Evolutionary conservation across 176 grass and related monocot species (phyloP).

Genomic region (Dactylis glomerata): DNA sequence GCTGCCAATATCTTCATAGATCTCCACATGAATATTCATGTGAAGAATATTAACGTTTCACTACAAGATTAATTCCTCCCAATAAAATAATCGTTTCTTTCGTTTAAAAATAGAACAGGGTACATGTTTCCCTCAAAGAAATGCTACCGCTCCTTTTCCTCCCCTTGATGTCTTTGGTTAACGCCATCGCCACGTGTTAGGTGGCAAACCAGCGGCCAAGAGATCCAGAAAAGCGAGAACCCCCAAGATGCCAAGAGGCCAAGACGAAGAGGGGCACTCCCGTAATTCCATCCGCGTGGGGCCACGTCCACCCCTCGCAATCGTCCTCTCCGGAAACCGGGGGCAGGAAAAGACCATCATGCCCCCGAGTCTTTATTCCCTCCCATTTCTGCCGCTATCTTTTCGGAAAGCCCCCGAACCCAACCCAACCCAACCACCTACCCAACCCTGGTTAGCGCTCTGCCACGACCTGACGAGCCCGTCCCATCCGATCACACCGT

Average conservation of each 20-base stretch:
- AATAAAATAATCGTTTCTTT: no score
- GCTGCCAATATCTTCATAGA: no score
- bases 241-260: neutral
- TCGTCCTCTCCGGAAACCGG: neutral
- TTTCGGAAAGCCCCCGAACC: slow-evolving; percentile 45
- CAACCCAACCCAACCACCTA: slow-evolving; percentile 29
- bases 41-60: no score
- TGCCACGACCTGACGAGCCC: slow-evolving; percentile 43
- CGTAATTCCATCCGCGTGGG: neutral
- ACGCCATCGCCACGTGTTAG: neutral
- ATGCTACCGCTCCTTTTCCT: neutral
- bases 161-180: neutral
- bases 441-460: slow-evolving; percentile 45
- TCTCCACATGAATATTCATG: no score
- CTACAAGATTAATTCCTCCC: no score
- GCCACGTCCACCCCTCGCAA: neutral
- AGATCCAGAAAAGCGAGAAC: neutral
- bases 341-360: slow-evolving; percentile 16
- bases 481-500: neutral
- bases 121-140: neutral
- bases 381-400: slow-evolving; percentile 41
- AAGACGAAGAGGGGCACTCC: neutral
- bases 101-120: neutral
- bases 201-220: neutral
- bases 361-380: slow-evolving; percentile 33